A percentile compares a stretch with the other conserved stretches of the same genome.
Evolutionary conservation across 192 early-diverging fungal species (phyloP).

Genomic region (Dimargaris xerosporica): DNA sequence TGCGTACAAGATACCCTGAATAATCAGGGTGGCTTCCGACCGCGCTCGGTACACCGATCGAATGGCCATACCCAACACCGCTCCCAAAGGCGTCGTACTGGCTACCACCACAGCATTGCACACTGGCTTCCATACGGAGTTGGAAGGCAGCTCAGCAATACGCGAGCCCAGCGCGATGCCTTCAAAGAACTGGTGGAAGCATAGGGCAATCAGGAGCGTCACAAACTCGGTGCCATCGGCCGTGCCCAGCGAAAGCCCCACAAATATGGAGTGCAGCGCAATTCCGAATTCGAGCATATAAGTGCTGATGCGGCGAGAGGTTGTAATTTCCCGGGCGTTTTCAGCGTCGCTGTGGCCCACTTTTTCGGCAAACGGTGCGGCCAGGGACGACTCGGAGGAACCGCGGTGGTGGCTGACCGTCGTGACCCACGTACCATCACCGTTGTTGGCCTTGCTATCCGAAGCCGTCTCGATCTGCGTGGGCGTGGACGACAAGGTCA

Average conservation of each 20-base stretch:
- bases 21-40: conserved; percentile 33
- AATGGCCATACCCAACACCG: conserved; percentile 61
- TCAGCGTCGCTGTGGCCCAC: too few species aligned
- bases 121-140: conserved; percentile 17
- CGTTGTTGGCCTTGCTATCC: too few species aligned
- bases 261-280: conserved; percentile 58
- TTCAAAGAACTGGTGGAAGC: conserved; percentile 65
- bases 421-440: too few species aligned
- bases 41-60: conserved; percentile 39
- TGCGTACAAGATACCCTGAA: conserved; percentile 64
- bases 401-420: too few species aligned
- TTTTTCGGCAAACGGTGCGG: too few species aligned
- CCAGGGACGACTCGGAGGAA: too few species aligned
- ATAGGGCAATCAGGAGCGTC: conserved; percentile 42
- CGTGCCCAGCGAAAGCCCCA: conserved; percentile 51
- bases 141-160: conserved; percentile 33
- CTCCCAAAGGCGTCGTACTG: conserved; percentile 72
- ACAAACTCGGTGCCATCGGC: conserved; percentile 36
- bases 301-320: conserved; percentile 27
- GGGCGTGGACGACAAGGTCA: too few species aligned
- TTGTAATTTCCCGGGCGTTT: too few species aligned
- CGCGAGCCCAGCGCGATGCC: conserved; percentile 65
- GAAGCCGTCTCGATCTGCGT: too few species aligned
- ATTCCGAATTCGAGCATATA: conserved; percentile 65
- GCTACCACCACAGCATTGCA: conserved; percentile 44